Conservation (phyloP, 192 early-diverging fungal species). For the Phlyctochytrium planicorne region DNA sequence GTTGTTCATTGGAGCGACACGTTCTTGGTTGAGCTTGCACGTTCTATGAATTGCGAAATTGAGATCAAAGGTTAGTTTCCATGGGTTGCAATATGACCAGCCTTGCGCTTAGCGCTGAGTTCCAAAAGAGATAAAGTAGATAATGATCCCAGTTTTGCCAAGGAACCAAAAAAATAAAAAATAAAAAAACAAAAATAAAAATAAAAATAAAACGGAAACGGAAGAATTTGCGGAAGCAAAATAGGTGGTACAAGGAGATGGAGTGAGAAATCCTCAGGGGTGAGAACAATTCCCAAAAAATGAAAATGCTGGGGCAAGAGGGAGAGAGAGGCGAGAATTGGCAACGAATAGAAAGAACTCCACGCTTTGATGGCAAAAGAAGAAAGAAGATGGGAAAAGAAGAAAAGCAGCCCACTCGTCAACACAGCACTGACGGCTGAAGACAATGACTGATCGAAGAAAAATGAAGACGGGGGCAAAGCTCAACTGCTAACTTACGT, state of each 20-base stretch:
- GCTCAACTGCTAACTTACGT: background rate
- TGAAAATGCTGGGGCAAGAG: background rate
- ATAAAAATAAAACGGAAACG: too few species aligned
- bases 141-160: too few species aligned
- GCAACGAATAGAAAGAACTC: background rate
- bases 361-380: background rate
- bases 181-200: too few species aligned
- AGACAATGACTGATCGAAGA: background rate
- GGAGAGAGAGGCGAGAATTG: background rate
- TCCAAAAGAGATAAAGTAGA: too few species aligned
- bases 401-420: background rate
- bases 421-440: background rate
- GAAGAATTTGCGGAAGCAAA: too few species aligned
- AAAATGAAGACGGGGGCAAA: background rate
- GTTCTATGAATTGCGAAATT: background rate
- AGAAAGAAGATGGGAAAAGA: background rate
- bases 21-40: slow-evolving; percentile 2
- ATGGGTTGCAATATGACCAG: too few species aligned
- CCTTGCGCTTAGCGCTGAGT: too few species aligned
- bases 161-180: too few species aligned
- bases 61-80: too few species aligned
- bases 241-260: too few species aligned
- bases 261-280: too few species aligned
- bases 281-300: background rate
- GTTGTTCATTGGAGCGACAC: background rate